These are phyloP conservation scores for Cyathus striatus DNA, from an alignment of 768 basidiomycete genomes.

Conservation along the genomic window DNA sequence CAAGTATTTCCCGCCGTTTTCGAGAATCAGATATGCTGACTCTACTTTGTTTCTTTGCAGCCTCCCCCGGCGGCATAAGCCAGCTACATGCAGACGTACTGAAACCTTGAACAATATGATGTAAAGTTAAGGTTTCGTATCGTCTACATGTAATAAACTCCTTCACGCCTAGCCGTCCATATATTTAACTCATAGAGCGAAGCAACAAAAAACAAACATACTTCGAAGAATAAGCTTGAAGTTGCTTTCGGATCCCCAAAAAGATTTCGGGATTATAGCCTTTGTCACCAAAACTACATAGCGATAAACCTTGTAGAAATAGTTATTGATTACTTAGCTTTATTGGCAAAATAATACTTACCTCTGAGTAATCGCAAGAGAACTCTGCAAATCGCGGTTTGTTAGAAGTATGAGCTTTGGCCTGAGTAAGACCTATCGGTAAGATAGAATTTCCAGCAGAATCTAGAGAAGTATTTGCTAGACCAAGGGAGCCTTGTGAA, in stretches of 20 bases:
- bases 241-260: slow-evolving; percentile 79
- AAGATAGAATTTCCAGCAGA: slow-evolving; percentile 43
- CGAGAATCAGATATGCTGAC: slow-evolving; percentile 60
- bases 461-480: slow-evolving; percentile 43
- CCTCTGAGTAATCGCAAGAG: slow-evolving; percentile 60
- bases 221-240: slow-evolving; percentile 51
- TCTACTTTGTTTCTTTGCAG: slow-evolving; percentile 34
- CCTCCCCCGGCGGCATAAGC: slow-evolving; percentile 48
- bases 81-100: slow-evolving; percentile 74
- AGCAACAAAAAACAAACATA: slow-evolving; percentile 23
- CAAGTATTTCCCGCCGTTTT: slow-evolving; percentile 76
- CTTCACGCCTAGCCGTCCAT: slow-evolving; percentile 51
- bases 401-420: slow-evolving; percentile 32
- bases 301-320: slow-evolving; percentile 52
- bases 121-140: slow-evolving; percentile 78
- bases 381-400: slow-evolving; percentile 84
- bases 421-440: slow-evolving; percentile 41
- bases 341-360: slow-evolving; percentile 15
- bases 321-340: background rate
- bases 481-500: slow-evolving; percentile 42
- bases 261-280: slow-evolving; percentile 61
- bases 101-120: slow-evolving; percentile 73
- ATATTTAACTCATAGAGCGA: background rate
- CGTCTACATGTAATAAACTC: slow-evolving; percentile 71
- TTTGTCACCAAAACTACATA: slow-evolving; percentile 63